Conservation (phyloP, 1,139 yeast species). For the Geotrichum reessii region DNA sequence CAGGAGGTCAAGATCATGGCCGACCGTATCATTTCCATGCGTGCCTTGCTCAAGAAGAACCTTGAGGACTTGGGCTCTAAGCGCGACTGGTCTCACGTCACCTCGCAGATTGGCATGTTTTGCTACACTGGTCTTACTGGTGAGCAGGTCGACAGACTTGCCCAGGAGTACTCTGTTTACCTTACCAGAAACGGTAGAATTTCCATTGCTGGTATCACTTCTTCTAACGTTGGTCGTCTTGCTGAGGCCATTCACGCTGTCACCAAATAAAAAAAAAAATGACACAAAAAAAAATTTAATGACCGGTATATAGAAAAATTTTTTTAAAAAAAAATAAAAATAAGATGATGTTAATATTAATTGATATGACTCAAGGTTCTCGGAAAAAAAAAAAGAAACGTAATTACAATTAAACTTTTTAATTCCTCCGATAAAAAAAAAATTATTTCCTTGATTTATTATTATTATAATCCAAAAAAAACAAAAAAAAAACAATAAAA, state of each 20-base stretch:
- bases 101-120: constrained; percentile 92
- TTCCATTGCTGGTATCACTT: constrained; percentile 88
- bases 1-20: constrained; percentile 84
- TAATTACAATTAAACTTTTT: no score
- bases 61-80: constrained; percentile 68
- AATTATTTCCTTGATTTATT: no score
- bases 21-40: constrained; percentile 73
- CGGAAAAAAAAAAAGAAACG: no score
- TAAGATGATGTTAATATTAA: background rate
- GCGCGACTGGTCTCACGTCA: constrained; percentile 91
- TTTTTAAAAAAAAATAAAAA: background rate
- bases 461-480: background rate
- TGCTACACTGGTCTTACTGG: constrained; percentile 82
- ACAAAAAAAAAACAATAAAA: background rate
- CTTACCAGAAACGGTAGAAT: constrained; percentile 74
- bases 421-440: no score
- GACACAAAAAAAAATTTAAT: background rate
- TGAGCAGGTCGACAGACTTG: constrained; percentile 76
- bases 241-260: constrained; percentile 65
- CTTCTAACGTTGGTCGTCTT: constrained; percentile 68
- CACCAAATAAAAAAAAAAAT: constrained; percentile 17
- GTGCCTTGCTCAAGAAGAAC: constrained; percentile 56
- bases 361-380: no score
- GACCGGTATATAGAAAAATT: background rate
- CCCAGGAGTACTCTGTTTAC: constrained; percentile 71